Base-by-base conservation (phyloP, 2,329 filamentous ascomycete species). In the Orbilia javanica region DNA sequence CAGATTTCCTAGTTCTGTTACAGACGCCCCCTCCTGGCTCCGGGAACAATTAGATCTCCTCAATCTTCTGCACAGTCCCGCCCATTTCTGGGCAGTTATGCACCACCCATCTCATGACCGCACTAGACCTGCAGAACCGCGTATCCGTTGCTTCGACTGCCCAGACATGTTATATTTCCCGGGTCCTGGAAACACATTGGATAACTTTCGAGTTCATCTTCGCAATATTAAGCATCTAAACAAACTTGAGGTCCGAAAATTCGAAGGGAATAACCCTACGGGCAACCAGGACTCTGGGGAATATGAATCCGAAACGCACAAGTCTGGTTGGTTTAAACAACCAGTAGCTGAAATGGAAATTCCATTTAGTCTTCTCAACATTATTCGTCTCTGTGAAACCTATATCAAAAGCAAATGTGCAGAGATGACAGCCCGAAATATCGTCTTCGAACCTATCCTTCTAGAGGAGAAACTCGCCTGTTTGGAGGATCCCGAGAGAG, bases 131-230 rank as follows among this genome's bases (percentile, higher is more conserved):
- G 36, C 73, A 4, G 73, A 77, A 46, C 73, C 73, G 20, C 75
- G 75, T 18, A 79, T 79, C 20, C 62, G 67, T 6, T 79, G 75
- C 20, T n/a, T 46, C 3, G 75, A 79, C 20, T 79, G 75, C n/a
- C 68, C 75, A 6, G 75, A 79, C 13, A 79, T 72, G 64, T 34
- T 79, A 3, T 79, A 79, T 36, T 79, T 79, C 44, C 48, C 75
- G 34, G 75, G 75, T 4, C 75, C 75, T 1, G 63, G 44, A 13
- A 36, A 68, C 10, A 55, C 53, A 6, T 44, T 73, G 7, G 13
- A 46, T 0, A 79, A 79, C 31, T 79, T 79, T 29, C 57, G 44
- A 20, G 36, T 72, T 15, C 75, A 79, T 18, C 68, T 73, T 10
- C 69, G 73, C 4, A 77, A 77, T 31, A 34, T 67, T 25, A 36